Evolutionary conservation across 352 stramenopile species (phyloP).

Genomic region (Phytophthora pisi): DNA sequence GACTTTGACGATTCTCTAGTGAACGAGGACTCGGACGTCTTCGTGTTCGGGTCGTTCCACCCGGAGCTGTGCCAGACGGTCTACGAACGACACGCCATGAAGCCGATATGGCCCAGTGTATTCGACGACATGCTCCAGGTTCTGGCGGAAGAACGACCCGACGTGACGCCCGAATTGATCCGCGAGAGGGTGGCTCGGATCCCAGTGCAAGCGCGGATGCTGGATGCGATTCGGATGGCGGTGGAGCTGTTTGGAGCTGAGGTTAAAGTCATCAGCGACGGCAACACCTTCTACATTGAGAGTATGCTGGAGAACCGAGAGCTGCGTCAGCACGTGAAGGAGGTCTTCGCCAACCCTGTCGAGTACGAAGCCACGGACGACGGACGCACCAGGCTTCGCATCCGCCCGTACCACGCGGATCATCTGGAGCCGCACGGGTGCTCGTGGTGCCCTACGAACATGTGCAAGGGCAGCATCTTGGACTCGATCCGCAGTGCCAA

Average conservation of each 20-base stretch:
- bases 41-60: conserved; percentile 66
- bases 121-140: conserved; percentile 65
- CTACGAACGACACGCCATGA: conserved; percentile 18
- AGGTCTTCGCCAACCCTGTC: conserved; percentile 59
- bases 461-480: conserved; percentile 81
- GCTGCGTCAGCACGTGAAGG: conserved; percentile 37
- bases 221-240: conserved; percentile 62
- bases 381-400: conserved; percentile 41
- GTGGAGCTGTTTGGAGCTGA: conserved; percentile 45
- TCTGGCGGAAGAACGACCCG: conserved; percentile 41
- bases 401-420: conserved; percentile 59
- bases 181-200: conserved; percentile 48
- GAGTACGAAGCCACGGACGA: conserved; percentile 35
- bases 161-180: conserved; percentile 46
- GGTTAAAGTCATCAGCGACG: conserved; percentile 74
- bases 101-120: conserved; percentile 57
- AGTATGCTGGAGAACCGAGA: conserved; percentile 59
- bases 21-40: conserved; percentile 65
- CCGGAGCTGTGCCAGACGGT: conserved; percentile 53
- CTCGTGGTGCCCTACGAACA: conserved; percentile 64
- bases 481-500: conserved; percentile 50
- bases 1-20: conserved; percentile 62
- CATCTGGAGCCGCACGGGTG: conserved; percentile 54
- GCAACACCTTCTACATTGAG: conserved; percentile 80
- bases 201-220: conserved; percentile 63